phyloP scores from a whole-genome alignment of 768 basidiomycete genomes.

The Suillus hirtellus region DNA sequence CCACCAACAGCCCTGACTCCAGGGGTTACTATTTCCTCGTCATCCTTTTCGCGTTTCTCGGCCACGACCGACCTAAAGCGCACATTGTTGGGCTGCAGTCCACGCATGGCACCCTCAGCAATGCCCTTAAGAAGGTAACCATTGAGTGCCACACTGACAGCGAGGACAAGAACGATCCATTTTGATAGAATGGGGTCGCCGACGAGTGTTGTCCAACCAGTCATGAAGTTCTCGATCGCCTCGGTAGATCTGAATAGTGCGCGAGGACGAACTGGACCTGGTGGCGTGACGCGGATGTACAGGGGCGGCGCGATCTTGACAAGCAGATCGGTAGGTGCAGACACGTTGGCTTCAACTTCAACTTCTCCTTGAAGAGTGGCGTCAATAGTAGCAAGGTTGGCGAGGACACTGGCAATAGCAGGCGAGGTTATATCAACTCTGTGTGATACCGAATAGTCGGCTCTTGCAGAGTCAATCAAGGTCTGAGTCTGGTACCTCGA shows the following conservation, averaged over 20 bases:
- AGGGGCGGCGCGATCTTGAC: conserved; percentile 66
- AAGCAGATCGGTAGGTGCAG: conserved; percentile 43
- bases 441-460: conserved; percentile 30
- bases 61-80: conserved; percentile 29
- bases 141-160: conserved; percentile 85
- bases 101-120: conserved; percentile 50
- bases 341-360: not conserved
- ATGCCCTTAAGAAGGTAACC: conserved; percentile 91
- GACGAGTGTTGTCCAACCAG: conserved; percentile 85
- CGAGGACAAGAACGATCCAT: conserved; percentile 90
- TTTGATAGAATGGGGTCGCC: conserved; percentile 94
- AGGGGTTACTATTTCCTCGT: conserved; percentile 23
- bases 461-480: conserved; percentile 14
- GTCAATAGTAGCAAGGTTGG: conserved; percentile 49
- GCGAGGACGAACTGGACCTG: conserved; percentile 31
- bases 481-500: conserved; percentile 39
- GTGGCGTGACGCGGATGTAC: conserved; percentile 49
- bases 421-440: conserved; percentile 74
- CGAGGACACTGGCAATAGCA: conserved; percentile 57
- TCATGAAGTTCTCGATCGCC: conserved; percentile 83
- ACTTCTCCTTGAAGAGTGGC: conserved; percentile 9
- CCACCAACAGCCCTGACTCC: conserved; percentile 15
- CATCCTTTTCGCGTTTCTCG: conserved; percentile 22
- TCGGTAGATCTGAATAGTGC: conserved; percentile 43
- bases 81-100: conserved; percentile 31